A percentile compares a stretch with the other conserved stretches of the same genome.
Conservation (phyloP, 2,329 filamentous ascomycete species). For the Stemphylium vesicarium region DNA sequence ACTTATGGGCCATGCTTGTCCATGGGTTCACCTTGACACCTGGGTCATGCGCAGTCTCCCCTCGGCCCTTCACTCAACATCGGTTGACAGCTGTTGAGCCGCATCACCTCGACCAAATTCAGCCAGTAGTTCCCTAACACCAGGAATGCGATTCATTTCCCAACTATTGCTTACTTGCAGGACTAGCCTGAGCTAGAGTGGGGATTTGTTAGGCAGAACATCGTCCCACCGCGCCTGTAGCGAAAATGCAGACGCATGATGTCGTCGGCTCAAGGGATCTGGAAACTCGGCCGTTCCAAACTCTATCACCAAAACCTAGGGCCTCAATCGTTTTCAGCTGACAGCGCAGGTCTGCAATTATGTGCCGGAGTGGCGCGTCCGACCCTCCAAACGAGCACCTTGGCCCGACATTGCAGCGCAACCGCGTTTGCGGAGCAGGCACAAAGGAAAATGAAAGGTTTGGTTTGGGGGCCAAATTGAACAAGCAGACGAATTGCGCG, state of each 20-base stretch:
- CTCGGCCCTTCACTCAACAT: constrained; percentile 18
- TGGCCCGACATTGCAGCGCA: constrained; percentile 16
- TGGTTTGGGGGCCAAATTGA: constrained; percentile 41
- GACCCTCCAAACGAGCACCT: constrained; percentile 14
- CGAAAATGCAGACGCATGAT: constrained; percentile 22
- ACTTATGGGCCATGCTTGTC: constrained; percentile 1
- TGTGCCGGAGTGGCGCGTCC: constrained; percentile 20
- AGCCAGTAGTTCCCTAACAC: background rate
- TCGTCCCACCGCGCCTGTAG: constrained; percentile 20
- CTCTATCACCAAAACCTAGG: background rate
- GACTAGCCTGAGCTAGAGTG: constrained; percentile 22
- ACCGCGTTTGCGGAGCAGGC: constrained; percentile 17
- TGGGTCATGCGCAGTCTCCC: constrained; percentile 30
- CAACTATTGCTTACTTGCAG: constrained; percentile 32
- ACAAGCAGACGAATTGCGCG: constrained; percentile 23
- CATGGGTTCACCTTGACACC: constrained; percentile 25
- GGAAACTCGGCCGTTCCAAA: constrained; percentile 1
- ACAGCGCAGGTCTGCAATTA: constrained; percentile 11
- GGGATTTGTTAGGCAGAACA: constrained; percentile 29
- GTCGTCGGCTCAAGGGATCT: constrained; percentile 18
- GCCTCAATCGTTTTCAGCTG: constrained; percentile 1
- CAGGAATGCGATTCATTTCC: constrained; percentile 10
- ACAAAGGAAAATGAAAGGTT: constrained; percentile 17
- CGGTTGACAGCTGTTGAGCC: constrained; percentile 16
- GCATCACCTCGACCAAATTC: background rate